A percentile compares a stretch with the other conserved stretches of the same genome.
These are phyloP conservation scores for Curvularia spicifera DNA, from an alignment of 2,329 filamentous ascomycete genomes.

Conservation along the genomic window DNA sequence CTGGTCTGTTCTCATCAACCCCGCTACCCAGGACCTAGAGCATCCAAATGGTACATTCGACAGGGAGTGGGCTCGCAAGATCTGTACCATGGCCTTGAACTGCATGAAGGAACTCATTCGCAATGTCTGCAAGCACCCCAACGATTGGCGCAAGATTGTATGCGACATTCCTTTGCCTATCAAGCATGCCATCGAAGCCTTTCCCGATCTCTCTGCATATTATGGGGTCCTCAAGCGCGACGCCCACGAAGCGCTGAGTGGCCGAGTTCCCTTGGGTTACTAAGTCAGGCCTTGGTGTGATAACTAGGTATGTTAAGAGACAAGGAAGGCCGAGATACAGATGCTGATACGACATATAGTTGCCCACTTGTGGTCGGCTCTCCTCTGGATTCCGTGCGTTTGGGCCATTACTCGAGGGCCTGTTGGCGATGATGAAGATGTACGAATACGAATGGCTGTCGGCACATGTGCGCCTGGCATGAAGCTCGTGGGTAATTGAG, in stretches of 20 bases:
- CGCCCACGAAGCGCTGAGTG: conserved; percentile 27
- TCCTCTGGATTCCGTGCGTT: neutral
- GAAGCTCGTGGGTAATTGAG: neutral
- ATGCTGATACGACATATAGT: neutral
- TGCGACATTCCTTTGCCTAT: conserved; percentile 31
- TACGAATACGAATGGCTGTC: neutral
- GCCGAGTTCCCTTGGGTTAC: conserved; percentile 29
- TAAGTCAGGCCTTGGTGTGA: neutral
- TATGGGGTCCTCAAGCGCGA: conserved; percentile 30
- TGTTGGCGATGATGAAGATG: neutral
- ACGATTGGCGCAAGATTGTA: conserved; percentile 29
- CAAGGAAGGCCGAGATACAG: neutral
- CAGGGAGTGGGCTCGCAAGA: conserved; percentile 20
- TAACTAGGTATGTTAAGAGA: neutral
- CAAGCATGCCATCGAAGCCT: conserved; percentile 23
- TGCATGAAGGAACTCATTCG: conserved; percentile 32
- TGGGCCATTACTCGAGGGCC: neutral
- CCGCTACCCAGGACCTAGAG: conserved; percentile 33
- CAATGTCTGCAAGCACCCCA: conserved; percentile 21
- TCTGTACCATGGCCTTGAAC: conserved; percentile 26
- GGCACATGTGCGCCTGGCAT: neutral
- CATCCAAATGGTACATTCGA: conserved; percentile 33
- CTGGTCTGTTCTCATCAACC: conserved; percentile 37
- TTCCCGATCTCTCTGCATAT: conserved; percentile 26
- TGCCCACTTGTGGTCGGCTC: neutral